These are phyloP conservation scores for Geranium incanum DNA, from an alignment of 441 rosid genomes.

Conservation along the genomic window DNA sequence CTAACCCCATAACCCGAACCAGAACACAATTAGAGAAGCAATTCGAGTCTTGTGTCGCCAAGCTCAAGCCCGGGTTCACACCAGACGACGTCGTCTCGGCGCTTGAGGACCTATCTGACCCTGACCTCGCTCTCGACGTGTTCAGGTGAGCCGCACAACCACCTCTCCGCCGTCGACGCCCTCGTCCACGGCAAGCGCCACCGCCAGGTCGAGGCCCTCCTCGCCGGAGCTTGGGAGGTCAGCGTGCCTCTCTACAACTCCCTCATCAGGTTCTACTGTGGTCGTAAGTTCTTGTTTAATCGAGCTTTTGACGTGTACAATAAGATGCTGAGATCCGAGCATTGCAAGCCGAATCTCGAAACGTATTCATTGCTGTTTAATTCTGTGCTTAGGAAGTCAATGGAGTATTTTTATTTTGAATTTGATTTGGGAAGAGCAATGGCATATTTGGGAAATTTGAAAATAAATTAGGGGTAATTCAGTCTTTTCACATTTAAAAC, in stretches of 20 bases:
- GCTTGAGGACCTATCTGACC: slow-evolving; percentile 62
- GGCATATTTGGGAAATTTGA: too few species aligned
- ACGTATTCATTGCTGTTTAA: too few species aligned
- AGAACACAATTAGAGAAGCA: slow-evolving; percentile 64
- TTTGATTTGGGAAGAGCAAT: too few species aligned
- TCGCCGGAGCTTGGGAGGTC: slow-evolving; percentile 76
- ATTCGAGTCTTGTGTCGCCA: slow-evolving; percentile 75
- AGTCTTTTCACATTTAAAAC: too few species aligned
- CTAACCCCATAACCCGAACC: slow-evolving; percentile 31
- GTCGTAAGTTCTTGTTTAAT: slow-evolving; percentile 60
- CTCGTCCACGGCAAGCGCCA: slow-evolving; percentile 50
- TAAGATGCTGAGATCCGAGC: slow-evolving; percentile 57
- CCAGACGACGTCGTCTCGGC: slow-evolving; percentile 57
- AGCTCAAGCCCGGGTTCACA: slow-evolving; percentile 77
- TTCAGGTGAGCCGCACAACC: slow-evolving; percentile 90
- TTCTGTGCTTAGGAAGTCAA: too few species aligned
- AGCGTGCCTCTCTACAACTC: slow-evolving; percentile 60
- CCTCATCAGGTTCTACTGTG: slow-evolving; percentile 62
- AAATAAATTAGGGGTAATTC: too few species aligned
- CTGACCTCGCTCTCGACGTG: slow-evolving; percentile 77
- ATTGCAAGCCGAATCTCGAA: slow-evolving; percentile 42
- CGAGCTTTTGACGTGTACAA: slow-evolving; percentile 76
- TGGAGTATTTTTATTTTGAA: too few species aligned
- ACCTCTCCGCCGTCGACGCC: slow-evolving; percentile 53
- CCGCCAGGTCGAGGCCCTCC: slow-evolving; percentile 54